Evolutionary conservation across 2,329 filamentous ascomycete species (phyloP), one percentile per base, ranked within the genome.

Genomic region (Stachybotrys echinatus): DNA sequence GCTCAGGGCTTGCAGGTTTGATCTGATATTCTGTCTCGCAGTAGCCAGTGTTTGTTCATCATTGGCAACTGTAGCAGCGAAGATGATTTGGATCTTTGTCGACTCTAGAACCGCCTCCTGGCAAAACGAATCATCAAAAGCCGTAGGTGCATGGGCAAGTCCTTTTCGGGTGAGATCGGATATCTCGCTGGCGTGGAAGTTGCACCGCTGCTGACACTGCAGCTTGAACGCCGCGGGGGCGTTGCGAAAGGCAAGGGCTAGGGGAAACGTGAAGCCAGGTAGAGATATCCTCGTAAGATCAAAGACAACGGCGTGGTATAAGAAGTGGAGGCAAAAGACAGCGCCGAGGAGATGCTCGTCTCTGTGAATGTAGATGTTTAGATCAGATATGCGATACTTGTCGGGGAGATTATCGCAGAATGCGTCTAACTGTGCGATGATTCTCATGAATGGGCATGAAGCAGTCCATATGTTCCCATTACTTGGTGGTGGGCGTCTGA

Each of bases 71-170:
- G 58, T 61, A 4, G 60, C 55, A 5, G 58, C 50, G 39, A 59
- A 58, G 7, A 63, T 54, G 23, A 61, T 55, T 19, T 61, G 61
- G 19, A 63, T 57, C 45, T 62, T 63, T 43, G 58, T 53, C 6
- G 61, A 55, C 45, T 62, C 61, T 21, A 57, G 51, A 8, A 54
- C 53, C n/a, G 57, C 58, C 37, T 56, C 57, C 12, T 53, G 48
- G 22, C 55, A 57, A 34, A 57, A 56, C 3, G 54, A 49, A 38
- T 63, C 61, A 40, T 60, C 58, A 37, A 61, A 60, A 10, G 52
- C 50, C 4, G 19, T 47, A 14, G 47, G 47, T 8, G 51, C 53
- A 27, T 50, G 50, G 20, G 17, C 39, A 38, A 61, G 44, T 12
- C 52, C 58, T 19, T 43, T 48, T 21, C 52, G 49, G 12, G 61